phyloP scores from a whole-genome alignment of 495 filamentous ascomycete genomes.

The Daldinia vernicosa region DNA sequence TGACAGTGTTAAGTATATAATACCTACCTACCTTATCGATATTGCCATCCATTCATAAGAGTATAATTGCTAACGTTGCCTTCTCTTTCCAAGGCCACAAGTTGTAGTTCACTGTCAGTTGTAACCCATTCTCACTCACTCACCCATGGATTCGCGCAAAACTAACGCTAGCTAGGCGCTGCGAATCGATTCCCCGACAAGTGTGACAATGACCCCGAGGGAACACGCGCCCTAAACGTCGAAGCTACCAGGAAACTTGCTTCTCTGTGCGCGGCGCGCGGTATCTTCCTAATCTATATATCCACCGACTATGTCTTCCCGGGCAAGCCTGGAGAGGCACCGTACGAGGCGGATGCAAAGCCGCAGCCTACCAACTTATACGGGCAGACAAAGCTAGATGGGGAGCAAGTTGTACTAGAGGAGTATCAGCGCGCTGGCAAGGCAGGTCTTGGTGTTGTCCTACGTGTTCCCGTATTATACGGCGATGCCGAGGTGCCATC shows the following conservation, averaged over 20 bases:
- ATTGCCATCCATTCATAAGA: neutral
- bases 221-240: slow-evolving; percentile 79
- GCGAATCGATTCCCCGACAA: slow-evolving; percentile 92
- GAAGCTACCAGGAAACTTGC: slow-evolving; percentile 74
- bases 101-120: slow-evolving; percentile 84
- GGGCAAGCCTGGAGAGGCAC: slow-evolving; percentile 82
- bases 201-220: slow-evolving; percentile 79
- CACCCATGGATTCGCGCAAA: neutral
- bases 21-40: neutral
- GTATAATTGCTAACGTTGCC: neutral
- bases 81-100: slow-evolving; percentile 65
- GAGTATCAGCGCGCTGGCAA: slow-evolving; percentile 61
- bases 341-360: slow-evolving; percentile 73
- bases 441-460: slow-evolving; percentile 68
- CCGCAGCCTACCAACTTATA: slow-evolving; percentile 84
- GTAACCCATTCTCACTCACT: neutral
- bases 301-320: slow-evolving; percentile 96
- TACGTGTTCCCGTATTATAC: slow-evolving; percentile 91
- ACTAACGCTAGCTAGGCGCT: slow-evolving; percentile 65
- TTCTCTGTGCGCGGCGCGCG: slow-evolving; percentile 65
- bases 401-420: slow-evolving; percentile 76
- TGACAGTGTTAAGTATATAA: slow-evolving; percentile 68
- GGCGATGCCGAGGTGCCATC: slow-evolving; percentile 68
- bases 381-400: slow-evolving; percentile 86
- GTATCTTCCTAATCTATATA: slow-evolving; percentile 86